Base-by-base conservation (phyloP, 1,139 yeast genomes). In the Candida sp. region DNA sequence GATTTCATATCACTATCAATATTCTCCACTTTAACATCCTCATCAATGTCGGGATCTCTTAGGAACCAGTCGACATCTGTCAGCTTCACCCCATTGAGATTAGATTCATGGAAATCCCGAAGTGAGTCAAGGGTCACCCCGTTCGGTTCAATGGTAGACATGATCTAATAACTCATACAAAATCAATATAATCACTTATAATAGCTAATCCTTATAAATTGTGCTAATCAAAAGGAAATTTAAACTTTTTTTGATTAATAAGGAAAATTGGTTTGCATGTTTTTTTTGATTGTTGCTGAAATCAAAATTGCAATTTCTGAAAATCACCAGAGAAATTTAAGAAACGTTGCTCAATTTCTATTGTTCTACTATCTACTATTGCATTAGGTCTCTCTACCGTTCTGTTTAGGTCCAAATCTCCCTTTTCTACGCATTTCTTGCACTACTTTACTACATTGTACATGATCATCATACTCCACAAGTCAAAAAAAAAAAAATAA, bases 31-130 rank as follows among this genome's bases (percentile, higher is more conserved):
- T 15, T 21, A 22, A 5, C 11, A 21, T 6, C 12, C 5, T 35
- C 37, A 11, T 36, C 43, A 8, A 56, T 52, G 22, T 49, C 47
- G 4, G 61, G 48, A 44, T 64, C 70, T 45, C 81, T 61, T 15
- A 79, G 61, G 46, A 79, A 68, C 84, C 83, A 79, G 50, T 77
- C 75, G 11, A 73, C 68, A 45, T 73, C 77, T 21, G 61, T 57
- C 40, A 58, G 61, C 32, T 58, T 56, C 19, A 70, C 62, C 2
- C 68, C 72, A 43, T 59, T 56, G 27, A 63, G 53, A 40, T 57
- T 30, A 12, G 33, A 9, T 8, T 30, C 33, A 12, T 30, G 33
- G 11, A 30, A 30, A 12, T 30, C 33, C 33, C 33, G 5, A 5
- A 30, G 11, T 9, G 33, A 9, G 11, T 30, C 33, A 12, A 30